Evolutionary conservation across 2,329 filamentous ascomycete species (phyloP).

Genomic region (Alternaria sp.): DNA sequence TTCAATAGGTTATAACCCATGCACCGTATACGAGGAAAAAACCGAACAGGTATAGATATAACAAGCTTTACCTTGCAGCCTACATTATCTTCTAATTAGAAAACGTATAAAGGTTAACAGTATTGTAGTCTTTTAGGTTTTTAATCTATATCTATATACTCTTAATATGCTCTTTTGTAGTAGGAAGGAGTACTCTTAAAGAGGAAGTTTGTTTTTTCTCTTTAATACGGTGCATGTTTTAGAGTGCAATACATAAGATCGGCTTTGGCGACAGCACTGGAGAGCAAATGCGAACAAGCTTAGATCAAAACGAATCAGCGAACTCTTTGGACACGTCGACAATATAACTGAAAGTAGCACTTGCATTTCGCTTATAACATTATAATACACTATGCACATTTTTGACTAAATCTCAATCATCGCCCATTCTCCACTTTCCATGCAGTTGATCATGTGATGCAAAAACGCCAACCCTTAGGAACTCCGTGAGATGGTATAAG

Average conservation of each 20-base stretch:
- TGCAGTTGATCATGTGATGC: slow-evolving; percentile 4
- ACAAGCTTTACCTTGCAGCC: too few species aligned
- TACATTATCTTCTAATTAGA: too few species aligned
- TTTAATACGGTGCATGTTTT: not conserved
- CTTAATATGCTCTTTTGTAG: too few species aligned
- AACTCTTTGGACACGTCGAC: not conserved
- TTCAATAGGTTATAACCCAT: not conserved
- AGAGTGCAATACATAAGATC: not conserved
- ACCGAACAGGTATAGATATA: too few species aligned
- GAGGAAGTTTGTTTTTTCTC: too few species aligned
- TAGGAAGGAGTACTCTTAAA: too few species aligned
- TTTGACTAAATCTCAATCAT: slow-evolving; percentile 9
- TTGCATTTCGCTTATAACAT: slow-evolving; percentile 14
- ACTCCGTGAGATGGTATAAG: slow-evolving; percentile 2
- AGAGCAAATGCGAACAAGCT: not conserved
- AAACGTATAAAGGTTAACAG: not conserved
- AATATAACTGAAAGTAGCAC: not conserved
- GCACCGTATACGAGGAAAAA: too few species aligned
- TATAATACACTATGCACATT: slow-evolving; percentile 36
- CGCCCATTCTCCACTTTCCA: slow-evolving; percentile 7
- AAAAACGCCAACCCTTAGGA: slow-evolving; percentile 28
- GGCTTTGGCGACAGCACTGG: too few species aligned
- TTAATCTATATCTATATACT: too few species aligned
- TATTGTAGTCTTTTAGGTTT: too few species aligned
- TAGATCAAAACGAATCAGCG: not conserved